A percentile compares a stretch with the other conserved stretches of the same genome.
These are phyloP conservation scores for Macrotyloma uniflorum DNA, from an alignment of 306 rosid genomes.

Conservation along the genomic window DNA sequence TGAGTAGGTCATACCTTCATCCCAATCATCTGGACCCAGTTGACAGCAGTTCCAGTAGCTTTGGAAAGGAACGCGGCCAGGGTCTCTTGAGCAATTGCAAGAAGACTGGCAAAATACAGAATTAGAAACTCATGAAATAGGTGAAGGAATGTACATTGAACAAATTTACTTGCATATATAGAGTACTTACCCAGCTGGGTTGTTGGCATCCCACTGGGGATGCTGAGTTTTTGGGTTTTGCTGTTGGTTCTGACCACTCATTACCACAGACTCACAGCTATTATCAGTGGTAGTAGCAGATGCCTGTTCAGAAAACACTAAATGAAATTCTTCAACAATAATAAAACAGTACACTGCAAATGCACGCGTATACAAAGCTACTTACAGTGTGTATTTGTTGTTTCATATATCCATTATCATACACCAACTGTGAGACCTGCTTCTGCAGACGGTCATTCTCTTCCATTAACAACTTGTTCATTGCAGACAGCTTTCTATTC, in stretches of 20 bases:
- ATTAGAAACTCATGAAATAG: not conserved
- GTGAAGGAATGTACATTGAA: not conserved
- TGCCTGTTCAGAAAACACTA: slow-evolving; percentile 44
- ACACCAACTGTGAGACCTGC: slow-evolving; percentile 87
- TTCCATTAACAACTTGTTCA: slow-evolving; percentile 92
- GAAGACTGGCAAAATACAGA: slow-evolving; percentile 55
- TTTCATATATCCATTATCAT: slow-evolving; percentile 78
- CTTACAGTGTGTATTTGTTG: slow-evolving; percentile 67
- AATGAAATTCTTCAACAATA: slow-evolving; percentile 12
- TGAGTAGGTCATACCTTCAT: slow-evolving; percentile 64
- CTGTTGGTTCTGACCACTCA: slow-evolving; percentile 85
- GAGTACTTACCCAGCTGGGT: slow-evolving; percentile 82
- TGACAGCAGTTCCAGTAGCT: slow-evolving; percentile 98
- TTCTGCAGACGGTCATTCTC: slow-evolving; percentile 93
- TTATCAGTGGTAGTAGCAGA: slow-evolving; percentile 79
- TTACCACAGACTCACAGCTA: slow-evolving; percentile 93
- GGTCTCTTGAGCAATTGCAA: slow-evolving; percentile 90
- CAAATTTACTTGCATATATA: not conserved
- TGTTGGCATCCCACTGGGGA: slow-evolving; percentile 78
- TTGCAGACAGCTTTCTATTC: slow-evolving; percentile 72
- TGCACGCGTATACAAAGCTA: not conserved
- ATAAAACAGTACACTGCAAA: not conserved
- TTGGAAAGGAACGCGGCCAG: slow-evolving; percentile 93
- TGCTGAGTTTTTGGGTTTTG: slow-evolving; percentile 80
- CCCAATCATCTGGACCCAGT: slow-evolving; percentile 99